Evolutionary conservation across 345 rosid species (phyloP).

Genomic region (Eucalyptus camaldulensis): DNA sequence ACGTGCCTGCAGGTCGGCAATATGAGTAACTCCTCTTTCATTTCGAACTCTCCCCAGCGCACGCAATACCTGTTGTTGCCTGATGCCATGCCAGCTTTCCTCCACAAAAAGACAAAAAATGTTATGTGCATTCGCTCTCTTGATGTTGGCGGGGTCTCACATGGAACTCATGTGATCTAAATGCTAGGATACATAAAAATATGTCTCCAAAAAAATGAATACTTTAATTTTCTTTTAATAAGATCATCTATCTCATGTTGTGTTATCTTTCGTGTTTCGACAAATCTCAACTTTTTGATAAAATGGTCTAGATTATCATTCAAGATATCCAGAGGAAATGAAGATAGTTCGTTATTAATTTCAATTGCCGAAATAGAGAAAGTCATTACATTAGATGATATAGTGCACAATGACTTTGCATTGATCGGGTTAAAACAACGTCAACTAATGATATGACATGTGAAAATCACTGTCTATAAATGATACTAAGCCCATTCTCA

Average conservation of each 20-base stretch:
- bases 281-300: no score
- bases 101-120: background rate
- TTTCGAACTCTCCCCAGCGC: conserved; percentile 80
- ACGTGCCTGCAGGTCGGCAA: conserved; percentile 78
- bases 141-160: background rate
- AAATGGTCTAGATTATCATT: no score
- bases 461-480: background rate
- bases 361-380: rapidly evolving
- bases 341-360: no score
- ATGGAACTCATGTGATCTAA: background rate
- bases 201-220: background rate
- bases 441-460: background rate
- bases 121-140: no score
- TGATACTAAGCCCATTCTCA: background rate
- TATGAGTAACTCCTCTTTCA: conserved; percentile 72
- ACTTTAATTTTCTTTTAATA: background rate
- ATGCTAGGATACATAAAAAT: background rate
- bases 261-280: background rate
- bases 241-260: background rate
- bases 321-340: rapidly evolving
- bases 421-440: no score
- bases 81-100: background rate
- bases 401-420: background rate
- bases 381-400: background rate
- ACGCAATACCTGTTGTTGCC: conserved; percentile 41